Evolutionary conservation across 2,329 filamentous ascomycete genomes (phyloP), one percentile per base, ranked within the genome.

Genomic region (Tolypocladium sp.): DNA sequence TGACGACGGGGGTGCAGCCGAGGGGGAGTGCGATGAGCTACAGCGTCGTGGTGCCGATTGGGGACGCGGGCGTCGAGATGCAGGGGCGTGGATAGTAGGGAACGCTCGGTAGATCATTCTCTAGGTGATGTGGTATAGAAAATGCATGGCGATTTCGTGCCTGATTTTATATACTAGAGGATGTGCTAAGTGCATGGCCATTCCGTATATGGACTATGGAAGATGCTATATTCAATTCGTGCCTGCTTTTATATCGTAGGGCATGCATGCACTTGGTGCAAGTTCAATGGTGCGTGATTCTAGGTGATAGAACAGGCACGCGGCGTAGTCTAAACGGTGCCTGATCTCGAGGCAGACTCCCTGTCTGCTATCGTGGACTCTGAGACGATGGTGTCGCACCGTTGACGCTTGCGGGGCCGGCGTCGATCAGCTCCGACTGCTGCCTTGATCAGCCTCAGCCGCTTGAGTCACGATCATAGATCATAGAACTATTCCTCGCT

Each of bases 1-100:
- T 49, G 15, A 67, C 74, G 1, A 81, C 73, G 40, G 79, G 79
- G 0, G 78, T 82, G 0, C 78, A 81, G 44, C 73, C 74, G 60
- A 68, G 41, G 73, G 49, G 68, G 42, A 69, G 59, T 3, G 57
- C 59, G 1, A 62, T 64, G 38, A 67, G 65, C 27, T 68, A 66
- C 12, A 66, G 65, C 2, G 54, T 68, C 3, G 61, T 67, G 20
- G 66, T 65, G 35, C 66, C 67, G 6, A 55, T 69, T 8, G 67
- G 67, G 9, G 61, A 65, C 30, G 63, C 60, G 5, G 64, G 64
- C 25, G 59, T 61, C 4, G 59, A 59, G 38, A 59, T 55, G 4
- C 63, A 65, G 49, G 55, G 49, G 20, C 15, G 53, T 20, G 1
- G 22, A 25, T 12, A 55, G 15, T 13, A 41, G 25, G 25, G 15